These are phyloP conservation scores for Fusarium graminum DNA, from an alignment of 2,329 filamentous ascomycete species.

Conservation along the genomic window DNA sequence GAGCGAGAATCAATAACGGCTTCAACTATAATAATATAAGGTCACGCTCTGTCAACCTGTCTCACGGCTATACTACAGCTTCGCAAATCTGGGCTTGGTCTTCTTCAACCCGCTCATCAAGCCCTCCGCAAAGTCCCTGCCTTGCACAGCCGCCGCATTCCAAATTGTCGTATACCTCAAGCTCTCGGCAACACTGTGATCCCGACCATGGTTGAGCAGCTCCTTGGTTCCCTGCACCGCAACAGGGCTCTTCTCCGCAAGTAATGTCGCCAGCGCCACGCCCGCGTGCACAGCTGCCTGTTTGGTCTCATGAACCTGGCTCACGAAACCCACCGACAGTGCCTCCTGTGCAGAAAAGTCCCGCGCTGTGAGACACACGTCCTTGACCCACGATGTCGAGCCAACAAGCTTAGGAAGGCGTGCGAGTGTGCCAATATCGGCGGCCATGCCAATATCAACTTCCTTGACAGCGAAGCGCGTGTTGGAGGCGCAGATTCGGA, in stretches of 20 bases:
- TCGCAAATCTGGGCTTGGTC: slow-evolving; percentile 85
- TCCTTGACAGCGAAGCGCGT: slow-evolving; percentile 80
- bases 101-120: slow-evolving; percentile 82
- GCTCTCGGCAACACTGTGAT: slow-evolving; percentile 81
- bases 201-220: slow-evolving; percentile 83
- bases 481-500: slow-evolving; percentile 73
- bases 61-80: slow-evolving; percentile 68
- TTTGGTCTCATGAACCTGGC: slow-evolving; percentile 73
- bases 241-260: slow-evolving; percentile 87
- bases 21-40: not conserved
- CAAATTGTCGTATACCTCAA: slow-evolving; percentile 87
- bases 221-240: slow-evolving; percentile 91
- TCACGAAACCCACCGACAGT: slow-evolving; percentile 76
- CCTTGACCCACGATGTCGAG: slow-evolving; percentile 81
- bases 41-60: not conserved
- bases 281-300: slow-evolving; percentile 72
- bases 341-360: slow-evolving; percentile 79
- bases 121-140: slow-evolving; percentile 79
- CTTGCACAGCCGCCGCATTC: slow-evolving; percentile 88
- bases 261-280: slow-evolving; percentile 71
- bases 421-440: slow-evolving; percentile 81
- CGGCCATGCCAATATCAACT: slow-evolving; percentile 84
- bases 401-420: slow-evolving; percentile 81
- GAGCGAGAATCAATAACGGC: not conserved
- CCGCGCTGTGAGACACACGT: slow-evolving; percentile 78